phyloP scores from a whole-genome alignment of 306 rosid genomes.

The Quercus wislizeni region DNA sequence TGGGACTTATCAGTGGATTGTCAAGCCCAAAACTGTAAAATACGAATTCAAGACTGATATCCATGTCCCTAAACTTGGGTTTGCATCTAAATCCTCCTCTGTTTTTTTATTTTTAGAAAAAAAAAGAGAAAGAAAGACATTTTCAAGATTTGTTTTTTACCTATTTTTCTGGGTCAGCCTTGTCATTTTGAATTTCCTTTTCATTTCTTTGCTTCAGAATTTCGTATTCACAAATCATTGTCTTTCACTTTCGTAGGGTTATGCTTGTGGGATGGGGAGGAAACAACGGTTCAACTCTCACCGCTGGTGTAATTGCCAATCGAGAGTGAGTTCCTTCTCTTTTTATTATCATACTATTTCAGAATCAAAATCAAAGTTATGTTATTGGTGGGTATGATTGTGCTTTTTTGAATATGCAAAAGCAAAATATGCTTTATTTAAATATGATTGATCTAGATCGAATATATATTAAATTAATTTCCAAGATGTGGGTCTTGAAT shows the following conservation, averaged over 20 bases:
- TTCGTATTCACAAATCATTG: not conserved
- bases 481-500: slow-evolving; percentile 13
- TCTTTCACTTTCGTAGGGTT: slow-evolving; percentile 42
- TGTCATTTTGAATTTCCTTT: not conserved
- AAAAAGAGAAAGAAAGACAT: not conserved
- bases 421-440: not conserved
- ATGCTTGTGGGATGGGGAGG: slow-evolving; percentile 99
- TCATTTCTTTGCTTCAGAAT: not conserved
- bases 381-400: not conserved
- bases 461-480: not conserved
- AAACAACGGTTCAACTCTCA: slow-evolving; percentile 85
- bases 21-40: slow-evolving; percentile 78
- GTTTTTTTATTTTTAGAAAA: too few relatives aligned
- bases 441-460: not conserved
- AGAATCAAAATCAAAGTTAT: not conserved
- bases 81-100: slow-evolving; percentile 11
- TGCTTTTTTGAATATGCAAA: not conserved
- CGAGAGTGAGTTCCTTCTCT: slow-evolving; percentile 58
- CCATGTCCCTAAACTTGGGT: slow-evolving; percentile 90
- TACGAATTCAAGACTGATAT: slow-evolving; percentile 73
- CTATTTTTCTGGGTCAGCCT: not conserved
- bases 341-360: not conserved
- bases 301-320: slow-evolving; percentile 92
- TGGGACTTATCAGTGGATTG: slow-evolving; percentile 89
- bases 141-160: not conserved